A percentile compares a stretch with the other conserved stretches of the same genome.
phyloP scores from a whole-genome alignment of 2,329 filamentous ascomycete genomes.

The Byssoonygena ceratinophila region DNA sequence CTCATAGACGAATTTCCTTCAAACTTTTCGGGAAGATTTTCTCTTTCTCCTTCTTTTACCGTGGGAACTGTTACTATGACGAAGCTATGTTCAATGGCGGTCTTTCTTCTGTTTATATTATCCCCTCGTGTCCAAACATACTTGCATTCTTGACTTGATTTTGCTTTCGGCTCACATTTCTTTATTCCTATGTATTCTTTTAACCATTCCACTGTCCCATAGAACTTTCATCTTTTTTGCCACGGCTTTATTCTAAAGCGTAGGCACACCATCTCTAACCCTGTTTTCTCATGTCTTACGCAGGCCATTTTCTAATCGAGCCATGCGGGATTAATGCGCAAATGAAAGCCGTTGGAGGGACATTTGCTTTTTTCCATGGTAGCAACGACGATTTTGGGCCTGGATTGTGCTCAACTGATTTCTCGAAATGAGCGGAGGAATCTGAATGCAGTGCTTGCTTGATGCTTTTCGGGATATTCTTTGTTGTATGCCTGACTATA shows the following conservation, averaged over 20 bases:
- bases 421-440: neutral
- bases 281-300: neutral
- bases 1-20: neutral
- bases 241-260: too few relatives aligned
- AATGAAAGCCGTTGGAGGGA: neutral
- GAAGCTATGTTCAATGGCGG: neutral
- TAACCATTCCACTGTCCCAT: neutral
- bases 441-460: neutral
- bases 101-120: constrained; percentile 2
- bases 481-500: neutral
- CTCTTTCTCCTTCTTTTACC: too few relatives aligned
- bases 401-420: neutral
- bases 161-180: neutral
- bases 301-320: neutral
- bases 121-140: neutral
- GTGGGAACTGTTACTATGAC: neutral
- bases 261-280: neutral
- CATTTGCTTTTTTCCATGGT: neutral
- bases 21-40: too few relatives aligned
- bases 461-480: neutral
- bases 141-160: neutral
- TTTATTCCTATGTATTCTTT: neutral
- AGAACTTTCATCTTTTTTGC: too few relatives aligned
- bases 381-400: neutral
- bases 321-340: neutral